A percentile compares a stretch with the other conserved stretches of the same genome.
Evolutionary conservation across 495 filamentous ascomycete species (phyloP).

Genomic region (Aspergillus saccharolyticus): DNA sequence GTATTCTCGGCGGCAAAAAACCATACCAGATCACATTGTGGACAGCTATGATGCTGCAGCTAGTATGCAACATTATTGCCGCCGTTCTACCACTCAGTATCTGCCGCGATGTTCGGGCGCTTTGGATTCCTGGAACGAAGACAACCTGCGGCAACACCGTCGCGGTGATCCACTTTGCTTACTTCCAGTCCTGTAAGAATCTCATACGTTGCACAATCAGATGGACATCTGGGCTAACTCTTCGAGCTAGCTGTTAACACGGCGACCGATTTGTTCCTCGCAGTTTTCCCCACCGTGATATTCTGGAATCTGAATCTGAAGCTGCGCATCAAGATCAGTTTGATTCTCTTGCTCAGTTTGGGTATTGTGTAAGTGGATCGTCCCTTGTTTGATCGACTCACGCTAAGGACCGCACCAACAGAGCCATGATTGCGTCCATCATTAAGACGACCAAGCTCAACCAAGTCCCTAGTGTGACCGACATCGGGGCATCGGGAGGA

Average conservation of each 20-base stretch:
- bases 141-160: constrained; percentile 24
- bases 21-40: constrained; percentile 25
- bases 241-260: constrained; percentile 36
- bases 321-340: constrained; percentile 32
- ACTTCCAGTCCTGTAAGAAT: constrained; percentile 30
- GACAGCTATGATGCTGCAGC: constrained; percentile 22
- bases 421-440: constrained; percentile 39
- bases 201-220: neutral
- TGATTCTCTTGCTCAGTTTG: constrained; percentile 37
- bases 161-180: constrained; percentile 28
- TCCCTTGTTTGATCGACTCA: neutral
- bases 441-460: constrained; percentile 39
- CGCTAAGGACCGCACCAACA: constrained; percentile 14
- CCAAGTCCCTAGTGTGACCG: constrained; percentile 30
- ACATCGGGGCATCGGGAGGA: constrained; percentile 25
- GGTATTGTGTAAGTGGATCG: constrained; percentile 31
- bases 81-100: constrained; percentile 29
- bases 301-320: constrained; percentile 43
- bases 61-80: constrained; percentile 27
- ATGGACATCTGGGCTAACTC: neutral
- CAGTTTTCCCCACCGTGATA: constrained; percentile 37
- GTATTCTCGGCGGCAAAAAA: constrained; percentile 27
- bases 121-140: constrained; percentile 25
- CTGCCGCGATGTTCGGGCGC: constrained; percentile 22
- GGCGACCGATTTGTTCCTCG: constrained; percentile 37